Evolutionary conservation across 805 yeast genomes (phyloP), one percentile per base, ranked within the genome.

Genomic region (Nakazawaea ambrosiae): DNA sequence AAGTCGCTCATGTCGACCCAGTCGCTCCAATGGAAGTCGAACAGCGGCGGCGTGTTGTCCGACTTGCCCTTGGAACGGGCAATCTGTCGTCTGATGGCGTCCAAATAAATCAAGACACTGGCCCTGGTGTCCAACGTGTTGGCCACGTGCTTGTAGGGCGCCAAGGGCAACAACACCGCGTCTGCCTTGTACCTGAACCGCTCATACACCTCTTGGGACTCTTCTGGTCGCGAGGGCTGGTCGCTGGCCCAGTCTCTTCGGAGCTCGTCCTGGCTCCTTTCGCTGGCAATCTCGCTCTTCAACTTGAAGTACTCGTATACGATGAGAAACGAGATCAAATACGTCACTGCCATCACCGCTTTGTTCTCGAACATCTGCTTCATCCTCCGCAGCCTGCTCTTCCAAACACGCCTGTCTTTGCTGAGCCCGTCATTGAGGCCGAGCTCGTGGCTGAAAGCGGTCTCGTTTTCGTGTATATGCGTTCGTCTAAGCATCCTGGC

Each of bases 21-120:
- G 48, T 74, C 80, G 37, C 58, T 60, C 80, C 79, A 74, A 45
- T 71, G 71, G 53, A 74, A 73, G 23, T 53, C 58, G 33, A 63
- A 54, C 12, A 49, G 56, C 0, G 68, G 61, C 3, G 66, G 65
- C 3, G 44, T 37, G n/a, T 45, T 44, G 42, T 53, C 39, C 33
- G 63, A 38, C 25, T 49, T 38, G 18, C 45, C 19, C 42, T 49
- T 41, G 45, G 48, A 34, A 37, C 42, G 49, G 44, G 34, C 43
- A 39, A 44, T 50, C 33, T 55, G 57, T 26, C 52, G 50, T 30
- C 55, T 49, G 26, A 63, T 48, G 0, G 54, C 51, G 39, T 60
- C 63, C 15, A 55, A 45, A 34, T 63, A 63, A 3, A 63, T 45
- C 2, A 54, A 45, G 5, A 51, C 44, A 2, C 66, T 57, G 2